A percentile compares a stretch with the other conserved stretches of the same genome.
Evolutionary conservation across 306 rosid species (phyloP).

Genomic region (Trifolium repens): DNA sequence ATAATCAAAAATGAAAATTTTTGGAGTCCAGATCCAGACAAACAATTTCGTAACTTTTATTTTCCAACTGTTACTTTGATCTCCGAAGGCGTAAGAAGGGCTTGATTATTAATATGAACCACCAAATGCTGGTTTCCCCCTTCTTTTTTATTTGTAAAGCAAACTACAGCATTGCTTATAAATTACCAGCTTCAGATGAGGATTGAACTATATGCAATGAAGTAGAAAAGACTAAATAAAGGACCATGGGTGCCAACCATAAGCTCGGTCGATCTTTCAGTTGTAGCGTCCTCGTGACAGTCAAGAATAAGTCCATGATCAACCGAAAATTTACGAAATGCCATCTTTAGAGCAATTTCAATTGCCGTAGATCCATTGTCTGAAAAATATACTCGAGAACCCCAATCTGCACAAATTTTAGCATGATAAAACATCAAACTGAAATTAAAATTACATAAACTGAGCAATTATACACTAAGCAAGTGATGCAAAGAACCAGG

Average conservation of each 20-base stretch:
- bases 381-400: slow-evolving; percentile 84
- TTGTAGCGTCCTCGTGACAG: slow-evolving; percentile 46
- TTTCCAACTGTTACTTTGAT: slow-evolving; percentile 23
- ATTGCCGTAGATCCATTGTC: slow-evolving; percentile 98
- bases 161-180: slow-evolving; percentile 15
- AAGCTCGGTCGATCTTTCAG: slow-evolving; percentile 59
- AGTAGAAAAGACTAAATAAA: slow-evolving; percentile 32
- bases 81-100: slow-evolving; percentile 8
- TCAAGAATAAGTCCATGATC: slow-evolving; percentile 66
- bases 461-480: slow-evolving; percentile 8
- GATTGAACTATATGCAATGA: slow-evolving; percentile 10
- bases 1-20: slow-evolving; percentile 23
- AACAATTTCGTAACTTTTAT: not conserved
- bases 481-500: not conserved
- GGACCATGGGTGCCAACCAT: slow-evolving; percentile 59
- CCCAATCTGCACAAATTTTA: slow-evolving; percentile 71
- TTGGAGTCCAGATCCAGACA: slow-evolving; percentile 9
- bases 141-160: slow-evolving; percentile 24
- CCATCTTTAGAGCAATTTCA: slow-evolving; percentile 98
- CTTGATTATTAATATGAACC: not conserved
- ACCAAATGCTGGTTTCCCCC: slow-evolving; percentile 12
- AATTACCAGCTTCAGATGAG: slow-evolving; percentile 22
- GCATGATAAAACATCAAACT: slow-evolving; percentile 22
- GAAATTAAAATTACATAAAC: slow-evolving; percentile 35
- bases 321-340: slow-evolving; percentile 85